These are phyloP conservation scores for Geotrichum bryndzae DNA, from an alignment of 1,139 yeast genomes.

Conservation along the genomic window DNA sequence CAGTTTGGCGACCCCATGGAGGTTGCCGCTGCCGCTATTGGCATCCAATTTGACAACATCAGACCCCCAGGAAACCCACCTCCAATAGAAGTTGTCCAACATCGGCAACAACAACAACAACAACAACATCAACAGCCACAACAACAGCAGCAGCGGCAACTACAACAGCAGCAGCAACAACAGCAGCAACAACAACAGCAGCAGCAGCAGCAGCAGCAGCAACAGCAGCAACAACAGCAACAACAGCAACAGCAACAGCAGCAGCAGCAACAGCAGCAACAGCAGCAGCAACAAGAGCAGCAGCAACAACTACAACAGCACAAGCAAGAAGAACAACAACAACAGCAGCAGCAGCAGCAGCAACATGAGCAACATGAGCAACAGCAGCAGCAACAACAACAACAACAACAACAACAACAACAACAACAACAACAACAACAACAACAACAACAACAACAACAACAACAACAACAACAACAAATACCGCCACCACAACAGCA, in stretches of 20 bases:
- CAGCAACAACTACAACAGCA: background rate
- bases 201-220: background rate
- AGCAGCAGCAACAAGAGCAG: background rate
- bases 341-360: background rate
- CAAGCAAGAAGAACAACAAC: background rate
- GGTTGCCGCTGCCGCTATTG: conserved; percentile 12
- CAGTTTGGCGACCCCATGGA: conserved; percentile 11
- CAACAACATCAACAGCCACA: background rate
- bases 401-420: background rate
- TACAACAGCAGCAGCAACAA: background rate
- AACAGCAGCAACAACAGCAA: background rate
- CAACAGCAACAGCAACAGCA: background rate
- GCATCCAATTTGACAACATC: conserved; percentile 9
- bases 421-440: background rate
- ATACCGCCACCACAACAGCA: background rate
- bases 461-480: background rate
- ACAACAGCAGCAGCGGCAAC: background rate
- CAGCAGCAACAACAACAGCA: background rate
- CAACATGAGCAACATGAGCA: background rate
- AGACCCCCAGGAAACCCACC: background rate
- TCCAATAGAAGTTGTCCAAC: conserved; percentile 19
- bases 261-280: background rate
- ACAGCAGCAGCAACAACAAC: background rate
- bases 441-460: background rate
- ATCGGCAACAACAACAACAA: conserved; percentile 2